phyloP scores from a whole-genome alignment of 495 filamentous ascomycete species.

The Hypoxylon intermedium region DNA sequence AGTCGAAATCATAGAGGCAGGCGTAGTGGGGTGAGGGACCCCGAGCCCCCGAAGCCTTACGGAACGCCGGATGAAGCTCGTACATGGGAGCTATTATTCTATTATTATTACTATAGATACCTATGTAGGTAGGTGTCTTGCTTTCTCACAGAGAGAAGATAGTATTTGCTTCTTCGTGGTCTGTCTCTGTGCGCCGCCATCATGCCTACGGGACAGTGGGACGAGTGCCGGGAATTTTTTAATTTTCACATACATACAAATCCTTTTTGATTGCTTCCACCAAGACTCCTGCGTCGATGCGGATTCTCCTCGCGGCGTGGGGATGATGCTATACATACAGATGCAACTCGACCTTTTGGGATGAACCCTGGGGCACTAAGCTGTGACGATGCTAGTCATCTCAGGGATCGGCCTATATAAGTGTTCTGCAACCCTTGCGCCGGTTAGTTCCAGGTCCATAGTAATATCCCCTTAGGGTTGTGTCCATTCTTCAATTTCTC shows the following conservation, averaged over 20 bases:
- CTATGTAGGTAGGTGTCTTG: neutral
- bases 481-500: neutral
- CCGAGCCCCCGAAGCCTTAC: constrained; percentile 34
- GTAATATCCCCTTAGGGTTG: constrained; percentile 3
- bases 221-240: constrained; percentile 7
- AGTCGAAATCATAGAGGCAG: constrained; percentile 24
- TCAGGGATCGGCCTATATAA: constrained; percentile 29
- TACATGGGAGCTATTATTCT: constrained; percentile 3
- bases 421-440: constrained; percentile 27
- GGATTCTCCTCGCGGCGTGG: constrained; percentile 26
- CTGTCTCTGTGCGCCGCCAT: neutral
- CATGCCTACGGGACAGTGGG: constrained; percentile 12
- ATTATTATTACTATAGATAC: constrained; percentile 10
- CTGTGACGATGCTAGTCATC: constrained; percentile 38
- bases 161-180: neutral
- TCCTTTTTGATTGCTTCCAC: constrained; percentile 10
- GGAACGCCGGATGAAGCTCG: constrained; percentile 11
- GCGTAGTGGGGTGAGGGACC: constrained; percentile 33
- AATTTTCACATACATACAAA: neutral
- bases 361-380: constrained; percentile 35
- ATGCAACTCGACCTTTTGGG: constrained; percentile 37
- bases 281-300: constrained; percentile 11
- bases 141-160: too few species aligned
- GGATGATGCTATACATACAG: constrained; percentile 35
- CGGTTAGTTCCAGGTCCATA: constrained; percentile 32